Evolutionary conservation across 331 rosid species (phyloP).

Genomic region (Quercus phellos): DNA sequence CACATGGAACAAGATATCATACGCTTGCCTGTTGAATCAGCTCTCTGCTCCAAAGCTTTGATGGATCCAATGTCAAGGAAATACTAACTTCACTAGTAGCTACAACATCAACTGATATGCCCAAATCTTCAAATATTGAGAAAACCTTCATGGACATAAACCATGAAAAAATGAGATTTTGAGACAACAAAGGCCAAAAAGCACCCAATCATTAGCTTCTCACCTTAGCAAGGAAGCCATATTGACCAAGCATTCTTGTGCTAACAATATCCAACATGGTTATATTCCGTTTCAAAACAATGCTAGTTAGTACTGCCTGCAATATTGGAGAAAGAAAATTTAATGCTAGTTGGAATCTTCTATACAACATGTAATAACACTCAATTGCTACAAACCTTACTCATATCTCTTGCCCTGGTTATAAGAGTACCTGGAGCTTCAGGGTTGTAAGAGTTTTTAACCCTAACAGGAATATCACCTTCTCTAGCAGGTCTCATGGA

Average conservation of each 20-base stretch:
- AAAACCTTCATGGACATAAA: slow-evolving; percentile 55
- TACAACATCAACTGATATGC: slow-evolving; percentile 93
- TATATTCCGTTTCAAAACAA: slow-evolving; percentile 80
- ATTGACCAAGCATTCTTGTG: slow-evolving; percentile 97
- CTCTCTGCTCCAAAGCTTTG: slow-evolving; percentile 98
- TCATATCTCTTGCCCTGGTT: slow-evolving; percentile 81
- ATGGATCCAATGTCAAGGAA: slow-evolving; percentile 93
- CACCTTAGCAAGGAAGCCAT: slow-evolving; percentile 94
- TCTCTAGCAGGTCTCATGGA: slow-evolving; percentile 99
- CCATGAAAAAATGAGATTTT: slow-evolving; percentile 8
- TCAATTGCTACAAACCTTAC: slow-evolving; percentile 53
- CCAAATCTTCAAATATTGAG: slow-evolving; percentile 85
- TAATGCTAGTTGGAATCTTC: slow-evolving; percentile 7
- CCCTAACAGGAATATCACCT: slow-evolving; percentile 94
- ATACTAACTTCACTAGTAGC: slow-evolving; percentile 98
- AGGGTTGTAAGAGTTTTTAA: slow-evolving; percentile 93
- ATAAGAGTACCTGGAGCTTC: slow-evolving; percentile 92
- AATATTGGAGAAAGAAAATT: slow-evolving; percentile 22
- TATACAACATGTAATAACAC: slow-evolving; percentile 12
- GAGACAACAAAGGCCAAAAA: slow-evolving; percentile 2
- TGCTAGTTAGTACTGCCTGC: slow-evolving; percentile 89
- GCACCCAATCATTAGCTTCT: slow-evolving; percentile 18
- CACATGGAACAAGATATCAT: slow-evolving; percentile 27
- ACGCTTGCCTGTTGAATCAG: slow-evolving; percentile 91
- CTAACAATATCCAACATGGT: slow-evolving; percentile 96